Evolutionary conservation across 495 filamentous ascomycete species (phyloP).

Genomic region (Penicillium verhagenii): DNA sequence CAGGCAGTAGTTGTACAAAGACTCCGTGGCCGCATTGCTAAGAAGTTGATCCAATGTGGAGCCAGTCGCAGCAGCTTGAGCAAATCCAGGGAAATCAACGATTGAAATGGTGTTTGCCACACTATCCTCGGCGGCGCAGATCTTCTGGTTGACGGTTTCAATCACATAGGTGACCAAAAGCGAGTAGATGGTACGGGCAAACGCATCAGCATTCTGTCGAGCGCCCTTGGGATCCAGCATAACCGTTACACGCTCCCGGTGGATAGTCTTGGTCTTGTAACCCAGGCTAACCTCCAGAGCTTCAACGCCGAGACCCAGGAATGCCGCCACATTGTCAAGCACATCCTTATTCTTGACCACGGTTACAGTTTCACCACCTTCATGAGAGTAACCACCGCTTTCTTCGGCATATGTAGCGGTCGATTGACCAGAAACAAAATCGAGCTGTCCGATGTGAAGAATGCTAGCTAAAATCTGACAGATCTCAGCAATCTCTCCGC

Average conservation of each 20-base stretch:
- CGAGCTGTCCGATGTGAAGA: constrained; percentile 91
- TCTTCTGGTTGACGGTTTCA: constrained; percentile 85
- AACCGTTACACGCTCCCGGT: constrained; percentile 91
- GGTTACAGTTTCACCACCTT: constrained; percentile 83
- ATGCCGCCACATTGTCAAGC: constrained; percentile 80
- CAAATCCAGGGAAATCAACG: constrained; percentile 94
- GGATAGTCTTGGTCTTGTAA: constrained; percentile 93
- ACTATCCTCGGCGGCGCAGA: constrained; percentile 83
- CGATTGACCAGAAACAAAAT: constrained; percentile 77
- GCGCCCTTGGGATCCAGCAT: constrained; percentile 94
- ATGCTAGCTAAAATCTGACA: constrained; percentile 91
- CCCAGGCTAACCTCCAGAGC: constrained; percentile 86
- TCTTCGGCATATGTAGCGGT: constrained; percentile 81
- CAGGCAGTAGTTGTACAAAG: constrained; percentile 85
- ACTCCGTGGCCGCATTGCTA: constrained; percentile 90
- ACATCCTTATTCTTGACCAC: constrained; percentile 92
- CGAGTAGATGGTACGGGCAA: constrained; percentile 92
- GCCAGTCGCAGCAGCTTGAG: constrained; percentile 75
- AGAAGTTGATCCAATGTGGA: constrained; percentile 90
- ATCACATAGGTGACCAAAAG: constrained; percentile 91
- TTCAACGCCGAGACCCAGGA: constrained; percentile 76
- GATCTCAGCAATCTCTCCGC: constrained; percentile 91
- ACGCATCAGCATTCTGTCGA: constrained; percentile 85
- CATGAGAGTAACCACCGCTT: constrained; percentile 93
- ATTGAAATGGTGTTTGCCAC: constrained; percentile 92